Conservation (phyloP, 306 rosid genomes). For the Pyrus pyrifolia region DNA sequence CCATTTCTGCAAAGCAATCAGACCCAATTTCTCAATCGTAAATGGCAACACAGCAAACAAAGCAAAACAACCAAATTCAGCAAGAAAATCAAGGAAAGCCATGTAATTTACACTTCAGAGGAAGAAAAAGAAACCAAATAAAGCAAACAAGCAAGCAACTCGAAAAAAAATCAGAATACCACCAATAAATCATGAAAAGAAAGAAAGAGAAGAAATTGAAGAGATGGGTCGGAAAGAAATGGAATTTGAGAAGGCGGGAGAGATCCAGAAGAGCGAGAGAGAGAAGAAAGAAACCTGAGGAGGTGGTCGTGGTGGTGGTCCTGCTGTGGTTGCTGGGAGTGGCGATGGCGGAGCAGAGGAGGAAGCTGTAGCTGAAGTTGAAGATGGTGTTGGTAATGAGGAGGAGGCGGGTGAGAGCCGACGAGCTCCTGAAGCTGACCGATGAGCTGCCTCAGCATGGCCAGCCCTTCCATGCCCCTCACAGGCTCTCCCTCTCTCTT, state of each 20-base stretch:
- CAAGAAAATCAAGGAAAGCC: neutral
- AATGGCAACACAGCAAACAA: neutral
- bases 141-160: neutral
- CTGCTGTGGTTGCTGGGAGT: constrained; percentile 16
- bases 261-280: constrained; percentile 28
- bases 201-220: neutral
- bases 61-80: neutral
- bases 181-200: neutral
- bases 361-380: constrained; percentile 20
- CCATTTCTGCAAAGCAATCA: neutral
- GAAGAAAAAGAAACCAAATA: neutral
- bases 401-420: constrained; percentile 28
- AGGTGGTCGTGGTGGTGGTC: constrained; percentile 6
- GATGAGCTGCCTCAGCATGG: constrained; percentile 79
- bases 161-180: neutral
- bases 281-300: constrained; percentile 36
- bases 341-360: constrained; percentile 22
- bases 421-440: constrained; percentile 69
- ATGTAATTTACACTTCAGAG: neutral
- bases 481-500: neutral
- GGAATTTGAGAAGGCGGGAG: constrained; percentile 1
- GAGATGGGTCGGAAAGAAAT: neutral
- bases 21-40: neutral
- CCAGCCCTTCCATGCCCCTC: constrained; percentile 66
- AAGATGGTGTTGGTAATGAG: constrained; percentile 7